Evolutionary conservation across 306 rosid genomes (phyloP).

Genomic region (Quillaja saponaria): DNA sequence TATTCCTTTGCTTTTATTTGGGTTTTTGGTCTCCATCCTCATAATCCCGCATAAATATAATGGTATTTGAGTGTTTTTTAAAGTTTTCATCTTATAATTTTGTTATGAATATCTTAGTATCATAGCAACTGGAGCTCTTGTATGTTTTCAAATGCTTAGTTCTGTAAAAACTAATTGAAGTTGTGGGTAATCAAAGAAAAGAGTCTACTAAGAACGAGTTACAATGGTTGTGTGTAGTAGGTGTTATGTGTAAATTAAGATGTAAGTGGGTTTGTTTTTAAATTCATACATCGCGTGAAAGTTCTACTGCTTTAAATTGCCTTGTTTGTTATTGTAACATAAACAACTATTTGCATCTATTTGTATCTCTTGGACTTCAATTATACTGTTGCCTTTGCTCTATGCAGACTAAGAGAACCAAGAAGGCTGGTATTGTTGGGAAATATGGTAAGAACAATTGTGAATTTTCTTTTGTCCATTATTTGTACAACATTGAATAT

Average conservation of each 20-base stretch:
- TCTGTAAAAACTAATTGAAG: not conserved
- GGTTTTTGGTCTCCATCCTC: not conserved
- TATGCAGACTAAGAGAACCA: conserved; percentile 87
- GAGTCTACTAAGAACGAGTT: not conserved
- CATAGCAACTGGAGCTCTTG: too few relatives aligned
- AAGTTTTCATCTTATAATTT: not conserved
- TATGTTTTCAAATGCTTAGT: not conserved
- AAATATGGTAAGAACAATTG: conserved; percentile 57
- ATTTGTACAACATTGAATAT: too few relatives aligned
- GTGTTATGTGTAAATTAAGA: not conserved
- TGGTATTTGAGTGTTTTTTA: too few relatives aligned
- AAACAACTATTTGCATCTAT: not conserved
- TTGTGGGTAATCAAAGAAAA: not conserved
- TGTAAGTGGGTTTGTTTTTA: not conserved
- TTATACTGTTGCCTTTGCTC: not conserved
- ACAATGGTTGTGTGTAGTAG: not conserved
- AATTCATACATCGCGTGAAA: too few relatives aligned
- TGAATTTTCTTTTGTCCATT: too few relatives aligned
- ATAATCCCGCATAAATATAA: not conserved
- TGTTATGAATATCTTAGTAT: not conserved
- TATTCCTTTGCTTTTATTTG: not conserved
- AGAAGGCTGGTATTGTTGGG: conserved; percentile 93
- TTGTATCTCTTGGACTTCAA: not conserved
- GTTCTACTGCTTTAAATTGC: not conserved
- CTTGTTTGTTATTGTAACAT: not conserved